Conservation (phyloP, 176 grass and related monocot species). For the Ananas comosus region DNA sequence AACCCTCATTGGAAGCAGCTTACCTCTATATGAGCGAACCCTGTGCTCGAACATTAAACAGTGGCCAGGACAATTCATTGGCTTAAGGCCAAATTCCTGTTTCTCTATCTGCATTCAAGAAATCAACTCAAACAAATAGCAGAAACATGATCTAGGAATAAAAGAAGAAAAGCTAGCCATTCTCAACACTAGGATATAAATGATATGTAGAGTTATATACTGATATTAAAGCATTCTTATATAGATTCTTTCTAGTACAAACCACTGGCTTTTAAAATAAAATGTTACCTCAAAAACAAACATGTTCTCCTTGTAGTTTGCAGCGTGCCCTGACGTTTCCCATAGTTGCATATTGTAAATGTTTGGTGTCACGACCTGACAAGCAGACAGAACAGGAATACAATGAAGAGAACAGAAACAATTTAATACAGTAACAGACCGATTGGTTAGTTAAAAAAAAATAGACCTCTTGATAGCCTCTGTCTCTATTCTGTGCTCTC, state of each 20-base stretch:
- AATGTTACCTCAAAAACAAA: constrained; percentile 84
- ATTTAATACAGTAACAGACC: constrained; percentile 7
- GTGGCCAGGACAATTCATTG: constrained; percentile 99
- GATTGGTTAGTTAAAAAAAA: constrained; percentile 16
- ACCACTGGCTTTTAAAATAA: background rate
- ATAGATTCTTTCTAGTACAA: background rate
- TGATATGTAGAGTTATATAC: background rate
- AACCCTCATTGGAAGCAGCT: constrained; percentile 24
- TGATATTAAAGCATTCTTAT: background rate
- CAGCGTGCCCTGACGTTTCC: constrained; percentile 97
- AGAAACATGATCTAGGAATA: background rate
- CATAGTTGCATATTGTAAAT: constrained; percentile 99
- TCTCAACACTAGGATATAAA: background rate
- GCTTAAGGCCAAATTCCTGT: constrained; percentile 97
- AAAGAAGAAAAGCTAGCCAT: background rate
- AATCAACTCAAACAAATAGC: background rate
- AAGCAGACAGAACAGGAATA: background rate
- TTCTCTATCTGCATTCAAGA: constrained; percentile 66
- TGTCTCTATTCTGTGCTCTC: constrained; percentile 59
- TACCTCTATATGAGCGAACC: constrained; percentile 95
- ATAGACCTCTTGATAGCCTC: constrained; percentile 87
- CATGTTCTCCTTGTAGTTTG: constrained; percentile 98
- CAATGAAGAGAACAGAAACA: constrained; percentile 13
- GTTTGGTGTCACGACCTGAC: constrained; percentile 80
- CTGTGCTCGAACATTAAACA: constrained; percentile 97